Conservation (phyloP, 352 stramenopile genomes). For the Phytophthora pseudosyringae region DNA sequence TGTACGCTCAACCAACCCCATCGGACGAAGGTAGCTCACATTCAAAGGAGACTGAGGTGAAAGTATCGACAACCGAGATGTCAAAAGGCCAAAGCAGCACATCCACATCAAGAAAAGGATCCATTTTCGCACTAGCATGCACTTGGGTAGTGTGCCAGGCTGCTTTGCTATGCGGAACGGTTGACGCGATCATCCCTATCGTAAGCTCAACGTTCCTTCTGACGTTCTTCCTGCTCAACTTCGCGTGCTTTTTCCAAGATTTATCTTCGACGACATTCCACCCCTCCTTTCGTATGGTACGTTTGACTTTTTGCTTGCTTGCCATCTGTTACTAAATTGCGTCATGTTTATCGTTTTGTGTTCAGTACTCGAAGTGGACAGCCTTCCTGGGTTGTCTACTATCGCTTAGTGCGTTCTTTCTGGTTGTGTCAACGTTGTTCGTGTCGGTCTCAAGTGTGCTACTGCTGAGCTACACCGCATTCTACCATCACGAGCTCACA, state of each 20-base stretch:
- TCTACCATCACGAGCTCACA: background rate
- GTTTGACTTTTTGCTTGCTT: background rate
- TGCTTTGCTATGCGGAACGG: background rate
- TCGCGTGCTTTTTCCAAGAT: slow-evolving; percentile 1
- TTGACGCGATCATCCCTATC: background rate
- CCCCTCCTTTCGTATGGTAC: background rate
- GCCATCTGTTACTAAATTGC: background rate
- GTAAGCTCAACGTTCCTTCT: background rate
- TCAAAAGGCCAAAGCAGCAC: background rate
- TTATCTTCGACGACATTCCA: background rate
- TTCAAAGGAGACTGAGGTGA: background rate
- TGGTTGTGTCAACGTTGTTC: background rate
- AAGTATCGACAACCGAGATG: background rate
- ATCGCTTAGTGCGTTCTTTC: background rate
- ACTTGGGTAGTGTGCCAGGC: background rate
- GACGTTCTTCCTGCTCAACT: slow-evolving; percentile 1
- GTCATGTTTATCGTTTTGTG: background rate
- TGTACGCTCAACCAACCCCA: background rate
- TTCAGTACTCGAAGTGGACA: slow-evolving; percentile 1
- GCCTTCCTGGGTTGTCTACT: background rate
- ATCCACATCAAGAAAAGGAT: background rate
- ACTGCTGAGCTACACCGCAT: background rate
- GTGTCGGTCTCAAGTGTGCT: background rate
- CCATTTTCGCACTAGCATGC: background rate
- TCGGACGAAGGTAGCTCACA: background rate